These are phyloP conservation scores for Pythium oligandrum DNA, from an alignment of 352 stramenopile species.

Conservation along the genomic window DNA sequence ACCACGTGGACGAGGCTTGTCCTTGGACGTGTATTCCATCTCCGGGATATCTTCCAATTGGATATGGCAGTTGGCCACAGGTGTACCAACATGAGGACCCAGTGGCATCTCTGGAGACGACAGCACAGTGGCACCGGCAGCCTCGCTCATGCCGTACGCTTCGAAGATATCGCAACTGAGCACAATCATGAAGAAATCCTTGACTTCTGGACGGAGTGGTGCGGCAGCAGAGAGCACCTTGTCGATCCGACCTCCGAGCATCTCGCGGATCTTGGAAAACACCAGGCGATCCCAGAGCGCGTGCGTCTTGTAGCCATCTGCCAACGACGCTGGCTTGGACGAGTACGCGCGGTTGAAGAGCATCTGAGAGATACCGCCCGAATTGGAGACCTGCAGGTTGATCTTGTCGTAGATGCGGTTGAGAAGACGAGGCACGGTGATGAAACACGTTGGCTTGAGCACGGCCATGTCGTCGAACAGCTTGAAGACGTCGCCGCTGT, in stretches of 20 bases:
- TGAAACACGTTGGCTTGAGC: slow-evolving; percentile 89
- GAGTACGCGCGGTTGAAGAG: slow-evolving; percentile 40
- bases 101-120: slow-evolving; percentile 29
- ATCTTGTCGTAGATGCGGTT: slow-evolving; percentile 96
- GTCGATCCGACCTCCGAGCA: slow-evolving; percentile 79
- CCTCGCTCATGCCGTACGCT: slow-evolving; percentile 95
- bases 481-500: slow-evolving; percentile 76
- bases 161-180: slow-evolving; percentile 87
- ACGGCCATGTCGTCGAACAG: slow-evolving; percentile 91
- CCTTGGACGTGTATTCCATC: slow-evolving; percentile 90
- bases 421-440: slow-evolving; percentile 89
- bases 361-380: slow-evolving; percentile 32
- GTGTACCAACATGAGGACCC: slow-evolving; percentile 89
- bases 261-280: slow-evolving; percentile 85
- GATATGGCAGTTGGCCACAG: slow-evolving; percentile 78
- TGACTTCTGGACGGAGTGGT: slow-evolving; percentile 86
- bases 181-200: slow-evolving; percentile 91
- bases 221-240: slow-evolving; percentile 92
- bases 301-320: slow-evolving; percentile 32
- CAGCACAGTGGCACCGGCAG: slow-evolving; percentile 76
- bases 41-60: slow-evolving; percentile 92
- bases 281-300: slow-evolving; percentile 90
- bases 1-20: slow-evolving; percentile 39
- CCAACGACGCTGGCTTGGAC: slow-evolving; percentile 31
- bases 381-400: slow-evolving; percentile 37